Evolutionary conservation across 2,329 filamentous ascomycete genomes (phyloP).

Genomic region (Aulographum hederae): DNA sequence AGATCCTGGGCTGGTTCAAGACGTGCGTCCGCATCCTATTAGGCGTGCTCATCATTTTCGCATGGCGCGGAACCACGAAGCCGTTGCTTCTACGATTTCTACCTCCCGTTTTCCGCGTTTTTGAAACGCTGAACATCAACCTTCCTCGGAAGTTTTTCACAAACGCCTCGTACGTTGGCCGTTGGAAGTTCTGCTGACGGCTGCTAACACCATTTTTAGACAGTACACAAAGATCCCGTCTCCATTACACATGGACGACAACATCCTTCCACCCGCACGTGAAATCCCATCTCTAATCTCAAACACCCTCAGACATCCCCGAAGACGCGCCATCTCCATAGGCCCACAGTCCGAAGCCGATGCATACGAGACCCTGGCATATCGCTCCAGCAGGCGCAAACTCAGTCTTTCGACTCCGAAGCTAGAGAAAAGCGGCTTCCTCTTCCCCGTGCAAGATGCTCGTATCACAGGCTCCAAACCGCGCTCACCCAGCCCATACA

Average conservation of each 20-base stretch:
- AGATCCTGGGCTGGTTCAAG: constrained; percentile 45
- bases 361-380: constrained; percentile 86
- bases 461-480: no score
- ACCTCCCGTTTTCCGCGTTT: constrained; percentile 71
- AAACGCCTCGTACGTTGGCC: constrained; percentile 46
- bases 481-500: no score
- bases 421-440: constrained; percentile 11
- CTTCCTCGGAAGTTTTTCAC: constrained; percentile 84
- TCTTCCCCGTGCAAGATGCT: constrained; percentile 7
- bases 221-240: constrained; percentile 74
- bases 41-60: constrained; percentile 69
- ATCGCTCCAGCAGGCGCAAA: constrained; percentile 53
- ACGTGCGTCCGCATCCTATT: constrained; percentile 52
- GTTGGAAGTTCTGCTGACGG: not conserved
- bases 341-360: constrained; percentile 93
- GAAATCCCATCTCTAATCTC: constrained; percentile 70
- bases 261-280: constrained; percentile 75
- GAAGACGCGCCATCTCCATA: constrained; percentile 68
- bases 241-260: constrained; percentile 60
- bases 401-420: constrained; percentile 19
- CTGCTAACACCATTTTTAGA: constrained; percentile 8
- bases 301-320: constrained; percentile 56
- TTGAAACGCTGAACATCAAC: constrained; percentile 62
- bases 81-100: constrained; percentile 58
- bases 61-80: constrained; percentile 84